Evolutionary conservation across 257 asterid species (phyloP).

Genomic region (Paulownia fortunei): DNA sequence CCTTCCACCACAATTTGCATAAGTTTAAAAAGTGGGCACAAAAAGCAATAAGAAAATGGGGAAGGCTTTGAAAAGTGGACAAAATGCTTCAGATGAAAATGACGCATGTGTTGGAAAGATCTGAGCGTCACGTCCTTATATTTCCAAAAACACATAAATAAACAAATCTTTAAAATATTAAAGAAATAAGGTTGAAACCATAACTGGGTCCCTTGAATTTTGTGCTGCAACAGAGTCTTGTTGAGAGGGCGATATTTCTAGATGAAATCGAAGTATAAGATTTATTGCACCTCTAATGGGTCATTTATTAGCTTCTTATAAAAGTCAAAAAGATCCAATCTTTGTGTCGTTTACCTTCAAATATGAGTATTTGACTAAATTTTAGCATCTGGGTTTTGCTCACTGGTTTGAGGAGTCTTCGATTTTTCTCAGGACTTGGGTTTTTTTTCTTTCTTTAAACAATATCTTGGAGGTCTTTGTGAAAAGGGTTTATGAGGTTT

Average conservation of each 20-base stretch:
- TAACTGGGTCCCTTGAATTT: slow-evolving; percentile 37
- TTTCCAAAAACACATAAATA: slow-evolving; percentile 4
- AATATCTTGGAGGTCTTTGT: slow-evolving; percentile 9
- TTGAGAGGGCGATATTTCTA: slow-evolving; percentile 7
- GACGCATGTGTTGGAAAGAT: slow-evolving; percentile 51
- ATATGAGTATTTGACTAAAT: neutral
- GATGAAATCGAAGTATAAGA: slow-evolving; percentile 26
- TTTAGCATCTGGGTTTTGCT: slow-evolving; percentile 34
- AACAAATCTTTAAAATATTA: neutral
- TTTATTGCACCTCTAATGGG: slow-evolving; percentile 27
- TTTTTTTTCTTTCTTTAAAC: neutral
- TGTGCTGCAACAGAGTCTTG: slow-evolving; percentile 30
- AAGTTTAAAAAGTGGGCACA: neutral
- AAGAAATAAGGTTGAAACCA: neutral
- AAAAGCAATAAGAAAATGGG: slow-evolving; percentile 11
- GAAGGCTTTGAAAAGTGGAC: slow-evolving; percentile 47
- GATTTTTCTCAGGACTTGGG: too few relatives aligned
- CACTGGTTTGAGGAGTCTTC: neutral
- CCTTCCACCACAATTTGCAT: neutral
- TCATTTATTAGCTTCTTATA: neutral
- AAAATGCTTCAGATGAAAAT: slow-evolving; percentile 44
- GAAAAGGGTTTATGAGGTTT: slow-evolving; percentile 34
- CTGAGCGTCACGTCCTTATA: slow-evolving; percentile 44
- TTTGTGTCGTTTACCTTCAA: slow-evolving; percentile 14
- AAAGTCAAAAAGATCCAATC: slow-evolving; percentile 27